phyloP scores from a whole-genome alignment of 116 monocot genomes.

The Phalaenopsis hybrid region DNA sequence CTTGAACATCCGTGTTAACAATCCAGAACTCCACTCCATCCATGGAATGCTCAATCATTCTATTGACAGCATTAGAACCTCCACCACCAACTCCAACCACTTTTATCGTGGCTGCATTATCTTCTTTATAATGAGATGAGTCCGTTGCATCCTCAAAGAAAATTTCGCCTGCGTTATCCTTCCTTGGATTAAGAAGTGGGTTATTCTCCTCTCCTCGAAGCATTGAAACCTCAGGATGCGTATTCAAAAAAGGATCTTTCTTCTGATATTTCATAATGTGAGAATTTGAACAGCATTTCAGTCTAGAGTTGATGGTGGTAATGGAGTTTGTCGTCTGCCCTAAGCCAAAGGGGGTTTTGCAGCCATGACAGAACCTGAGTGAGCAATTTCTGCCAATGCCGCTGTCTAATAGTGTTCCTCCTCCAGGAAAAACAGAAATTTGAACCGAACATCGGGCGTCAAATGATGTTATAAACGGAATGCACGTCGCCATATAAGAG shows the following conservation, averaged over 20 bases:
- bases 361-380: neutral
- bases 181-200: slow-evolving; percentile 22
- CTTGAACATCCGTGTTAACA: slow-evolving; percentile 85
- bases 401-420: neutral
- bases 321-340: neutral
- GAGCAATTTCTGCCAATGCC: neutral
- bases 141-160: slow-evolving; percentile 20
- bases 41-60: slow-evolving; percentile 82
- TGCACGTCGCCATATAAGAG: neutral
- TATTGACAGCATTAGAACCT: slow-evolving; percentile 87
- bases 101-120: slow-evolving; percentile 75
- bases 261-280: slow-evolving; percentile 17
- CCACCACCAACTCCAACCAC: slow-evolving; percentile 86
- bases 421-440: neutral
- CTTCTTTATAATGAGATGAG: slow-evolving; percentile 14
- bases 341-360: neutral
- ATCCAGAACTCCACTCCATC: slow-evolving; percentile 93
- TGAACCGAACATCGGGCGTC: neutral
- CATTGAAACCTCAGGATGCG: slow-evolving; percentile 67
- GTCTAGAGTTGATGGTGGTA: neutral
- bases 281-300: slow-evolving; percentile 6
- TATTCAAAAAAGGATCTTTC: slow-evolving; percentile 63
- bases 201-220: slow-evolving; percentile 49
- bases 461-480: neutral
- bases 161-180: slow-evolving; percentile 15